A percentile compares a stretch with the other conserved stretches of the same genome.
Conservation (phyloP, 1,139 yeast species). For the Geotrichum bryndzae region DNA sequence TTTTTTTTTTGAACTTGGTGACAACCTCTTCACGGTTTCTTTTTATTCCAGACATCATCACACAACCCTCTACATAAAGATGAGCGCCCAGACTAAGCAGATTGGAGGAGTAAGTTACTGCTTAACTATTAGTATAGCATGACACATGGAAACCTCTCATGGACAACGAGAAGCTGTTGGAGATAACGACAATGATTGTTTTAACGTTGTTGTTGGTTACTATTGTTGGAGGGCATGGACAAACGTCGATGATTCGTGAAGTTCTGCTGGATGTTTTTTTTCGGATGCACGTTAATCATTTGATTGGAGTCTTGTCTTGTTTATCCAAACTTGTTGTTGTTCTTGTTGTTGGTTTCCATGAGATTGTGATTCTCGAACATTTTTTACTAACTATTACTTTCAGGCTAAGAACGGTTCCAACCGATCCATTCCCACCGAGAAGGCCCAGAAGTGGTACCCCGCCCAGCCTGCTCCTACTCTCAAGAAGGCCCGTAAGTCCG, state of each 20-base stretch:
- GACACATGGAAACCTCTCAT: background rate
- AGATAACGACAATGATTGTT: background rate
- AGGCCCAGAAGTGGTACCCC: conserved; percentile 89
- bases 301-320: background rate
- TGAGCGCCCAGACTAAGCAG: conserved; percentile 36
- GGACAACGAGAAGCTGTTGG: background rate
- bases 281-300: too few species aligned
- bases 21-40: conserved; percentile 17
- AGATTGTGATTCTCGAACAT: background rate
- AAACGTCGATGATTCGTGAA: background rate
- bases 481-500: conserved; percentile 56
- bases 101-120: conserved; percentile 35
- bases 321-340: too few species aligned
- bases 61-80: conserved; percentile 23
- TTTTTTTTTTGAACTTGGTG: conserved; percentile 11
- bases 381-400: background rate
- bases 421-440: conserved; percentile 24
- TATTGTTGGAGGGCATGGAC: background rate
- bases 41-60: conserved; percentile 18
- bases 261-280: background rate
- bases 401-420: conserved; percentile 17
- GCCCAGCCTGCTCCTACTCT: conserved; percentile 89
- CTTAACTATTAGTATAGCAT: background rate
- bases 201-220: background rate
- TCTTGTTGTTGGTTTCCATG: background rate